Evolutionary conservation across 2,329 filamentous ascomycete genomes (phyloP), one percentile per base, ranked within the genome.

Genomic region (Purpureocillium lavendulum): DNA sequence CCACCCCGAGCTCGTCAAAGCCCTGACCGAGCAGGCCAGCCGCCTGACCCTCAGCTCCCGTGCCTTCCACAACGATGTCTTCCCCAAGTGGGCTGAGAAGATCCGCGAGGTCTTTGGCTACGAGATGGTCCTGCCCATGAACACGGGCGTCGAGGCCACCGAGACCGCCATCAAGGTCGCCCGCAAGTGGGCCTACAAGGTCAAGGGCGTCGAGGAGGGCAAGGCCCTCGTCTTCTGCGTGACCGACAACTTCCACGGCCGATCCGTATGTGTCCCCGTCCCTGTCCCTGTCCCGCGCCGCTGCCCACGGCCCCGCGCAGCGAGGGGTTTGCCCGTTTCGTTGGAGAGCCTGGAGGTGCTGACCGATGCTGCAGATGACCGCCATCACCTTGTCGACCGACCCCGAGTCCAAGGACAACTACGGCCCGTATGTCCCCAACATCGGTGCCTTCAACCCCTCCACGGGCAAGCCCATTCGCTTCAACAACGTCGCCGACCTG

Each of bases 61-160:
- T 45, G 92, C 92, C 38, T 98, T 97, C 69, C 83, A 97, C 75
- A 98, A 97, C 61, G 90, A 97, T 69, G 92, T 97, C 47, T 97
- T 97, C 68, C 90, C 90, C 42, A 81, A 84, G 48, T 97, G 94
- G 73, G 90, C 90, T 7, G 83, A 95, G 66, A 95, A 92, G 66
- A 82, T 95, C 47, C 89, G 86, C 51, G 67, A 78, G 49, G 82
- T 86, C 59, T 95, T 96, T 61, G 88, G 87, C 45, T 97, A 94
- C 60, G 90, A 97, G 64, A 96, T 96, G 90, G 87, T 95, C 28
- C 67, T 97, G 61, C 90, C 90, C 49, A 96, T 97, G 89, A 96
- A 96, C 71, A 97, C 90, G 2, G 90, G 90, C 43, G 90, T 90
- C 16, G 90, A 97, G 67, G 90, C 90, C 8, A 88, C 95, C 29